Base-by-base conservation (phyloP, 805 yeast genomes). In the Pichia cabralensis region DNA sequence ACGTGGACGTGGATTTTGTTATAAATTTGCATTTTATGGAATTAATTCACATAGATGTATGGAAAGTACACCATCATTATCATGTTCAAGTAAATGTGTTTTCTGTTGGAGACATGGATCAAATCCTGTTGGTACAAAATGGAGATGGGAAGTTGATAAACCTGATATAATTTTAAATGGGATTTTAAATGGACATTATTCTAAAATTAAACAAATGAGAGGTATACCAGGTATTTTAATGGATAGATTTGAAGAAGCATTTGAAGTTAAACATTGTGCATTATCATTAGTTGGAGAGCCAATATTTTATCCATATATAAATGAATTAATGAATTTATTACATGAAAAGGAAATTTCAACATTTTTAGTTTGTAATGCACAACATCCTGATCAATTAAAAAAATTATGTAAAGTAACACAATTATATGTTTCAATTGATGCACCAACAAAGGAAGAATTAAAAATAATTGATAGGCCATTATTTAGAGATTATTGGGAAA, bases 71-170 rank as follows among this genome's bases (percentile, higher is more conserved):
- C 96, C 96, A 1, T 80, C 94, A 1, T 64, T 86, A 39, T 89
- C 95, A 7, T 86, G 96, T 57, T 84, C 96, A 5, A 86, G 86
- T 53, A 86, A 86, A 55, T 86, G 96, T 68, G 96, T 88, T 5
- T 86, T 86, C 52, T 86, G 96, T 61, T 86, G 96, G 96, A 72
- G 96, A 55, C 96, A 86, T 57, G 96, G 96, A 31, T 86, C 96
- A 3, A 88, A 86, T 51, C 96, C 96, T 0, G 96, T 88, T 2
- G 95, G 95, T 13, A 86, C 94, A 20, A 79, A 80, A 40, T 86
- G 96, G 96, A 66, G 96, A 49, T 86, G 96, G 96, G 89, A 85
- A 49, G 82, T 85, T 11, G 96, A 86, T 56, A 77, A 80, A 15
- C 96, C 96, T 0, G 88, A 83, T 46, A 76, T 65, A 40, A 83